These are phyloP conservation scores for Didymella keratinophila DNA, from an alignment of 2,329 filamentous ascomycete genomes.

Conservation along the genomic window DNA sequence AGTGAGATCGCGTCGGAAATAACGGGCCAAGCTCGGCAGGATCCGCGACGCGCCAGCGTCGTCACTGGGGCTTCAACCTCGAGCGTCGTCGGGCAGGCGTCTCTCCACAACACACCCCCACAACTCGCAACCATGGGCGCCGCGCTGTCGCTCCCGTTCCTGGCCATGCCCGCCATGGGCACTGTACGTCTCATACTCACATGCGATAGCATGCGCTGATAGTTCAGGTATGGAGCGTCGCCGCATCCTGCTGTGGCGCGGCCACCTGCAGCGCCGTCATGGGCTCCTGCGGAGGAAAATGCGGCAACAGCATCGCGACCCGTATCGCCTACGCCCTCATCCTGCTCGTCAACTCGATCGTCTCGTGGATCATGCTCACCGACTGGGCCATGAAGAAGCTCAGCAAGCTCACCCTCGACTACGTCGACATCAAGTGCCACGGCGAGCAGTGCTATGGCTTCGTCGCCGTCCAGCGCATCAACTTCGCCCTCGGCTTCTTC, in stretches of 20 bases:
- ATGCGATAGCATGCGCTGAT: background rate
- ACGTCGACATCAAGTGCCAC: conserved; percentile 91
- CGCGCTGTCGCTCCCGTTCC: conserved; percentile 84
- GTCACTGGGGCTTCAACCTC: conserved; percentile 29
- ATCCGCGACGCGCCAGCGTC: conserved; percentile 18
- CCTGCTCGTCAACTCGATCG: conserved; percentile 92
- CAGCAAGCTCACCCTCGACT: conserved; percentile 89
- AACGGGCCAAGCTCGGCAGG: conserved; percentile 28
- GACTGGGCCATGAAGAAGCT: conserved; percentile 98
- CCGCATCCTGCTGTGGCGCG: conserved; percentile 92
- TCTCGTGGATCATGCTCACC: conserved; percentile 99
- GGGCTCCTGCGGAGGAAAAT: conserved; percentile 88
- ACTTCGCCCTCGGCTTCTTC: conserved; percentile 94
- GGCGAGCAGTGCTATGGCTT: conserved; percentile 93
- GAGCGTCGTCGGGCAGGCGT: conserved; percentile 11
- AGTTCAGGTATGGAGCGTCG: conserved; percentile 74
- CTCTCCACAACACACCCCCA: conserved; percentile 21
- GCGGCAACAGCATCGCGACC: conserved; percentile 95
- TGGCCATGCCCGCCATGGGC: conserved; percentile 85
- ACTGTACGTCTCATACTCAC: conserved; percentile 70
- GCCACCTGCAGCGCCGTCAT: conserved; percentile 96
- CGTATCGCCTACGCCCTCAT: conserved; percentile 96
- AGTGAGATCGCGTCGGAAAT: conserved; percentile 27
- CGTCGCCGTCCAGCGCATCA: conserved; percentile 96
- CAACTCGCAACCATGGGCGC: conserved; percentile 74